These are phyloP conservation scores for Halophytophthora polymorphica DNA, from an alignment of 352 stramenopile species.

Conservation along the genomic window DNA sequence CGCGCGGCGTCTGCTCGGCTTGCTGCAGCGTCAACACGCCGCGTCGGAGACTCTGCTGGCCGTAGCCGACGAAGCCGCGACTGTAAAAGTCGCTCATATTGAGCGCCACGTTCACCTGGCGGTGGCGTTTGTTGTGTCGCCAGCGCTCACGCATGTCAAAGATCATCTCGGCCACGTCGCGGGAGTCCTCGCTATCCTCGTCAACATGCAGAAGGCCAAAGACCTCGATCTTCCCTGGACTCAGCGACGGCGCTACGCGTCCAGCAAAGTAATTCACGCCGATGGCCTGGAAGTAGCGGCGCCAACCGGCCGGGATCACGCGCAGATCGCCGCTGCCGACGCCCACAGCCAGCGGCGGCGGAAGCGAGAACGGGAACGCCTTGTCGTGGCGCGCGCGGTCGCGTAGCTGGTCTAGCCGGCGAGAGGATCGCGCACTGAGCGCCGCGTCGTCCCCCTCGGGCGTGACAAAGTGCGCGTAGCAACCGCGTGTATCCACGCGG, in stretches of 20 bases:
- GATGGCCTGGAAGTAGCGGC: slow-evolving; percentile 54
- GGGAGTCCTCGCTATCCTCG: slow-evolving; percentile 9
- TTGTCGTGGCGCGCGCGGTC: slow-evolving; percentile 29
- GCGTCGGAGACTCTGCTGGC: slow-evolving; percentile 20
- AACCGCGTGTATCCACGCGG: slow-evolving; percentile 43
- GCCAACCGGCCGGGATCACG: slow-evolving; percentile 31
- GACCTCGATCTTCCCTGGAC: slow-evolving; percentile 52
- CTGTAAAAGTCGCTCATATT: slow-evolving; percentile 70
- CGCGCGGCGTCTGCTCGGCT: background rate
- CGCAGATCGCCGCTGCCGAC: slow-evolving; percentile 42
- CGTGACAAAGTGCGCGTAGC: slow-evolving; percentile 43
- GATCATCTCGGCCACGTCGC: slow-evolving; percentile 34
- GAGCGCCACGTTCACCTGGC: slow-evolving; percentile 51
- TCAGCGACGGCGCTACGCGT: slow-evolving; percentile 41
- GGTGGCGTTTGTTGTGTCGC: slow-evolving; percentile 57
- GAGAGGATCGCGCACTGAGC: slow-evolving; percentile 9
- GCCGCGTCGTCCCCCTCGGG: slow-evolving; percentile 15
- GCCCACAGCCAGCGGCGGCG: slow-evolving; percentile 5
- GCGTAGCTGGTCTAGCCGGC: slow-evolving; percentile 31
- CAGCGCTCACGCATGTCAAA: slow-evolving; percentile 71
- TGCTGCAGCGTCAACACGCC: slow-evolving; percentile 32
- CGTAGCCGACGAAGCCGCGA: slow-evolving; percentile 44
- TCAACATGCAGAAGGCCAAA: slow-evolving; percentile 55
- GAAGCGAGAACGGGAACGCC: slow-evolving; percentile 54
- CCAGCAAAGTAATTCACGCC: slow-evolving; percentile 65